phyloP scores from a whole-genome alignment of 352 stramenopile species.

The Vaucheria bursata region DNA sequence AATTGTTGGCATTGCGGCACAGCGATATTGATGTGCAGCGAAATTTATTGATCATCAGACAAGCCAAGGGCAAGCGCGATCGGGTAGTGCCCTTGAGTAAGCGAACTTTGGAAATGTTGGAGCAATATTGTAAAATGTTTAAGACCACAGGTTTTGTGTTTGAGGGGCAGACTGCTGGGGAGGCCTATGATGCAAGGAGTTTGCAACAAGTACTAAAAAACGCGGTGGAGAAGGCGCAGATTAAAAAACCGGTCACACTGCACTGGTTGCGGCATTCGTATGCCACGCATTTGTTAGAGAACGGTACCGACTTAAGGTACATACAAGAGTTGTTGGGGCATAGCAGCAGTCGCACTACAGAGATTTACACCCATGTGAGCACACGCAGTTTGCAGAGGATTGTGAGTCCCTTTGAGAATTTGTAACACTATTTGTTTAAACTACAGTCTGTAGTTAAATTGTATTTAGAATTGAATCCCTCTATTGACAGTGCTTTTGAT shows the following conservation, averaged over 20 bases:
- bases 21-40: background rate
- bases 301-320: background rate
- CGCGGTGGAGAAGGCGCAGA: background rate
- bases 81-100: background rate
- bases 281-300: conserved; percentile 1
- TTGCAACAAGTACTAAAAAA: background rate
- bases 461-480: too few relatives aligned
- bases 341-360: background rate
- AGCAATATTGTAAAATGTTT: background rate
- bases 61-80: background rate
- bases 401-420: too few relatives aligned
- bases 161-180: background rate
- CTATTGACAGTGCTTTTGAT: too few relatives aligned
- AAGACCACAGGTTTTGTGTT: background rate
- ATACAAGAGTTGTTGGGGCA: background rate
- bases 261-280: background rate
- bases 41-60: background rate
- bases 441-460: too few relatives aligned
- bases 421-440: too few relatives aligned
- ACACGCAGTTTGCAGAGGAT: too few relatives aligned
- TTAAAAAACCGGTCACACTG: background rate
- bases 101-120: background rate
- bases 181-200: background rate
- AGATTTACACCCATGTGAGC: conserved; percentile 2
- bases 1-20: background rate